Percentiles rank a stretch among this genome's conserved stretches.
These are phyloP conservation scores for Beauveria asiatica DNA, from an alignment of 2,329 filamentous ascomycete species.

Conservation along the genomic window DNA sequence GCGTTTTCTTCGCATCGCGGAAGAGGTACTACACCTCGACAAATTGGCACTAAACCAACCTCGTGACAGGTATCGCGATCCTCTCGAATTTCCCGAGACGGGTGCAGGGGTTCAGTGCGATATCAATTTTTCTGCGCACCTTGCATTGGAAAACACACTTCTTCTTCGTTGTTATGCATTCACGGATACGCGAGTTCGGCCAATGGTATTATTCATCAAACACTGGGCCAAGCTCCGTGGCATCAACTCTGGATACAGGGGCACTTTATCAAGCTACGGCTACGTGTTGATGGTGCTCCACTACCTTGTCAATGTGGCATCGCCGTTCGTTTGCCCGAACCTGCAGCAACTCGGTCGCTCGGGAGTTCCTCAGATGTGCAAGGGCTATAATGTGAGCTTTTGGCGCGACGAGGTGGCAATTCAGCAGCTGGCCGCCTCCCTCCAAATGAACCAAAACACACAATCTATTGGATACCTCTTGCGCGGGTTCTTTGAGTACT, in stretches of 20 bases:
- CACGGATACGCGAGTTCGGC: slow-evolving; percentile 67
- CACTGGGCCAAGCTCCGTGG: slow-evolving; percentile 79
- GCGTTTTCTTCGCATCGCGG: no score
- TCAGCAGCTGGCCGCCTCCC: slow-evolving; percentile 44
- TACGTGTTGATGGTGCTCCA: slow-evolving; percentile 90
- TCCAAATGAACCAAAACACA: slow-evolving; percentile 57
- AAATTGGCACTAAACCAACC: slow-evolving; percentile 41
- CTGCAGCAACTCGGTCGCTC: slow-evolving; percentile 53
- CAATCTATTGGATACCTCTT: slow-evolving; percentile 65
- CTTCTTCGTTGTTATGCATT: slow-evolving; percentile 76
- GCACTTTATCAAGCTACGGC: slow-evolving; percentile 81
- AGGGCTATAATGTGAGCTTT: slow-evolving; percentile 66
- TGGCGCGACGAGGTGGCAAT: slow-evolving; percentile 70
- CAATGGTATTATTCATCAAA: slow-evolving; percentile 79
- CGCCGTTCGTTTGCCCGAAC: slow-evolving; percentile 78
- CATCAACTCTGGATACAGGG: slow-evolving; percentile 80
- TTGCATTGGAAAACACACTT: slow-evolving; percentile 75
- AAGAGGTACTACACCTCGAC: slow-evolving; percentile 34
- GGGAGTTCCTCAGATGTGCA: slow-evolving; percentile 32
- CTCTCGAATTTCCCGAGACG: slow-evolving; percentile 68
- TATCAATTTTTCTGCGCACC: slow-evolving; percentile 81
- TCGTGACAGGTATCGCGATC: slow-evolving; percentile 45
- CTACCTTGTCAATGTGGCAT: slow-evolving; percentile 74
- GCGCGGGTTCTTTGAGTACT: slow-evolving; percentile 84
- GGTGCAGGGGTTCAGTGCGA: slow-evolving; percentile 81